Evolutionary conservation across 495 filamentous ascomycete genomes (phyloP).

Genomic region (Xanthoparmelia taractica): DNA sequence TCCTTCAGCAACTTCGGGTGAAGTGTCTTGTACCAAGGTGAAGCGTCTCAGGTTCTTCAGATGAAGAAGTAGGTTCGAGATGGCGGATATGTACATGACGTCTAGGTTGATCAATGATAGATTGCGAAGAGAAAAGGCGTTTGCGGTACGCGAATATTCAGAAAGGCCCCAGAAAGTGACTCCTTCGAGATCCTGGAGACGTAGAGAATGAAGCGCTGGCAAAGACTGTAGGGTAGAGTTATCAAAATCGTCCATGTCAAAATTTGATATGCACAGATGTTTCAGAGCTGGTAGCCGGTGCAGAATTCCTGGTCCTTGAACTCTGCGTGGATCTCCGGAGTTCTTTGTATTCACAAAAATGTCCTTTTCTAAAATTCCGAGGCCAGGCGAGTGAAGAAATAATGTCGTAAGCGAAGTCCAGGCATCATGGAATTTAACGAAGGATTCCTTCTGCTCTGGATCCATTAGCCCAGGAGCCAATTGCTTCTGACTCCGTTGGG

Average conservation of each 20-base stretch:
- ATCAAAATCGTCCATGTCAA: conserved; percentile 65
- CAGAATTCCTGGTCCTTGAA: conserved; percentile 33
- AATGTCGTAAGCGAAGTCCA: conserved; percentile 70
- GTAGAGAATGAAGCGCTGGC: conserved; percentile 63
- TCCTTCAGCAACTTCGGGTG: conserved; percentile 43
- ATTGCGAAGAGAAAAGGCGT: conserved; percentile 48
- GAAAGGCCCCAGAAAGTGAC: conserved; percentile 70
- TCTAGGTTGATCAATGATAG: conserved; percentile 60
- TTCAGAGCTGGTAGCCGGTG: conserved; percentile 59
- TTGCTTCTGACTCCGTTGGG: conserved; percentile 39
- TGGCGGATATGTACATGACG: conserved; percentile 55
- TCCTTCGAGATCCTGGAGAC: conserved; percentile 68
- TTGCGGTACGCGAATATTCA: conserved; percentile 54
- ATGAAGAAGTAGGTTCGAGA: conserved; percentile 69
- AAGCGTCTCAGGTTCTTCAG: conserved; percentile 57
- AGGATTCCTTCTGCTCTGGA: conserved; percentile 55
- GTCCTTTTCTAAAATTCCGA: conserved; percentile 55
- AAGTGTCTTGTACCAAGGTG: conserved; percentile 58
- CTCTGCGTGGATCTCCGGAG: conserved; percentile 12
- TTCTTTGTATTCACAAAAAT: conserved; percentile 53
- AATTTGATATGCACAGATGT: conserved; percentile 66
- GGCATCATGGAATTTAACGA: conserved; percentile 59
- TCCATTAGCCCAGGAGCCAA: conserved; percentile 48
- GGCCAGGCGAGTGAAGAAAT: conserved; percentile 57
- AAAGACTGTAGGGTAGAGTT: conserved; percentile 61